Base-by-base conservation (phyloP, 495 filamentous ascomycete genomes). In the Alectoria sarmentosa region DNA sequence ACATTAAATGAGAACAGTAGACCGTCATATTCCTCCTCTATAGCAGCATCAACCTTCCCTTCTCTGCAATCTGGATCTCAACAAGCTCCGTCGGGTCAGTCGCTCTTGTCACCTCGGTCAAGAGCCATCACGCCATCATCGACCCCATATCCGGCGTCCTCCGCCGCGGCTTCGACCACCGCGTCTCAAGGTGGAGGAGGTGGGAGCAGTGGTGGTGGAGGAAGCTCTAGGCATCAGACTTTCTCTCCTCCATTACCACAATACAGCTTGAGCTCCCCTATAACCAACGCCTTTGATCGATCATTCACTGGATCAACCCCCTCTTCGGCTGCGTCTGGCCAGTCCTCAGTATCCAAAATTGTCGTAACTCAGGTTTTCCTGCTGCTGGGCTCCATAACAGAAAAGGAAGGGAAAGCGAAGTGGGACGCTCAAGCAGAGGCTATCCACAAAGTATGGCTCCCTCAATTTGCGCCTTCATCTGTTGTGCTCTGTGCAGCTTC, bases 361-460 rank as follows among this genome's bases (percentile, higher is more conserved):
- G 91, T 90, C 64, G 87, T 95, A 69, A 91, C 93, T 63, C 95
- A 99, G 80, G 86, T 98, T 63, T 95, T 92, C 76, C 82, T 99
- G 64, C 83, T 98, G 42, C 83, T 99, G 65, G 93, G 91, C 78
- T 90, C 90, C 34, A 89, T 96, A 72, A 96, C 91, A 71, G 92
- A 97, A 76, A 92, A 90, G 75, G 90, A 93, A 76, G 84, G 85
- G 63, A 88, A 88, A 74, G 83, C 87, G 68, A 96, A 95, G 90
- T 97, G 91, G 90, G 92, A 98, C 72, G 82, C 84, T 46, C 92
- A 95, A 77, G 86, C 86, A 69, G 91, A 94, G 72, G 90, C 93
- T 74, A 88, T 99, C 69, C 85, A 86, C 70, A 95, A 91, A 83
- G 93, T 96, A 80, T 69, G 83, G 71, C 42, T 37, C 64, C 7